Evolutionary conservation across 108 stramenopile species (phyloP), one percentile per base, ranked within the genome.

Genomic region (Pinguiococcus pyrenoidosus): DNA sequence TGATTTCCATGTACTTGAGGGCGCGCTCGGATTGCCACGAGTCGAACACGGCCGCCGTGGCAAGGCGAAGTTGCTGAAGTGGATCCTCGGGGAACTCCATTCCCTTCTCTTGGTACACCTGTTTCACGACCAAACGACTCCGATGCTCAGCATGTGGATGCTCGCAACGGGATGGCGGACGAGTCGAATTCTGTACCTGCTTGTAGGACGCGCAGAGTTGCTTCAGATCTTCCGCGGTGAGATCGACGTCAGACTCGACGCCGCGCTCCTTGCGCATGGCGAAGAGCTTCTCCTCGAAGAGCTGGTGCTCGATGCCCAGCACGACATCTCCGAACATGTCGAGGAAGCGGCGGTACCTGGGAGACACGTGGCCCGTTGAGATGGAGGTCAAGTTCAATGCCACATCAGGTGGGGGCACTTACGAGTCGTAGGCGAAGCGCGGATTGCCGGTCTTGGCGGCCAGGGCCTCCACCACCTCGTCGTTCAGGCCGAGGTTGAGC

Each of bases 291-390:
- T 78, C 67, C 37, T 87, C 85, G 59, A 82, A 87, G 14, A 62
- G 60, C 45, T 83, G 81, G 32, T 77, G 77, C 32, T 76, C 62
- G 21, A 81, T 75, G 5, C 73, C 76, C 32, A 79, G 56, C 22
- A 84, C 83, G 9, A 82, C 77, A 49, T 82, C 77, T 5, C 79
- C 80, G 63, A 76, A 84, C 85, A 87, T 87, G 45, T 84, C 74
- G 23, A 87, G 56, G 24, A 87, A 71, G 8, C 85, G 79, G 26
- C n/a, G n/a, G n/a, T n/a, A n/a, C n/a, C n/a, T n/a, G n/a, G n/a
- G n/a, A n/a, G n/a, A n/a, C n/a, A n/a, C n/a, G n/a, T n/a, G n/a
- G n/a, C n/a, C n/a, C n/a, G n/a, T n/a, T n/a, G n/a, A n/a, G n/a
- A n/a, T n/a, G n/a, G n/a, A n/a, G n/a, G n/a, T n/a, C n/a, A n/a